Conservation (phyloP, 345 rosid genomes). For the Clausena lansium region DNA sequence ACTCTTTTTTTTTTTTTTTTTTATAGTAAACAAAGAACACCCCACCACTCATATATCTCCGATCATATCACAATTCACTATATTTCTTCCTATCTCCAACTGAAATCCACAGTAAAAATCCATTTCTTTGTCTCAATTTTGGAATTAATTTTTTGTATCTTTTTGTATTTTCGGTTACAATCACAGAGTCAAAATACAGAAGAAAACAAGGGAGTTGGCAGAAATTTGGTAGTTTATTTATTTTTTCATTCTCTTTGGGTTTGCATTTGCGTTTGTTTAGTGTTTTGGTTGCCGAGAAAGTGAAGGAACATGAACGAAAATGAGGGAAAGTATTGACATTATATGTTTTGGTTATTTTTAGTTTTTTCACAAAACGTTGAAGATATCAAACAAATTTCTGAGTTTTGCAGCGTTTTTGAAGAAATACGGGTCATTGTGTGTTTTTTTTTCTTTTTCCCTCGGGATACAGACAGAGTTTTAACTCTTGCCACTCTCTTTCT, state of each 20-base stretch:
- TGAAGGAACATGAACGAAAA: neutral
- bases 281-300: conserved; percentile 10
- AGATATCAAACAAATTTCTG: neutral
- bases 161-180: no score
- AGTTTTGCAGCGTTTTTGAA: neutral
- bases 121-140: no score
- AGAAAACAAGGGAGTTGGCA: no score
- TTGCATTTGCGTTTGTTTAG: conserved; percentile 1
- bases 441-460: neutral
- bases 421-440: neutral
- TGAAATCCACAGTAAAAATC: no score
- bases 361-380: neutral
- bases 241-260: neutral
- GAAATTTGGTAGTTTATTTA: no score
- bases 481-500: neutral
- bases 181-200: no score
- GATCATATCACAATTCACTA: no score
- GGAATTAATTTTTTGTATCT: no score
- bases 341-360: neutral
- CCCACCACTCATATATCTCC: no score
- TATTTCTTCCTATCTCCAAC: no score
- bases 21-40: no score
- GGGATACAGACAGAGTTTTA: neutral
- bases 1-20: no score
- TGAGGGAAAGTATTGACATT: conserved; percentile 4